These are phyloP conservation scores for Paspalum notatum DNA, from an alignment of 176 grass and related monocot genomes.

Conservation along the genomic window DNA sequence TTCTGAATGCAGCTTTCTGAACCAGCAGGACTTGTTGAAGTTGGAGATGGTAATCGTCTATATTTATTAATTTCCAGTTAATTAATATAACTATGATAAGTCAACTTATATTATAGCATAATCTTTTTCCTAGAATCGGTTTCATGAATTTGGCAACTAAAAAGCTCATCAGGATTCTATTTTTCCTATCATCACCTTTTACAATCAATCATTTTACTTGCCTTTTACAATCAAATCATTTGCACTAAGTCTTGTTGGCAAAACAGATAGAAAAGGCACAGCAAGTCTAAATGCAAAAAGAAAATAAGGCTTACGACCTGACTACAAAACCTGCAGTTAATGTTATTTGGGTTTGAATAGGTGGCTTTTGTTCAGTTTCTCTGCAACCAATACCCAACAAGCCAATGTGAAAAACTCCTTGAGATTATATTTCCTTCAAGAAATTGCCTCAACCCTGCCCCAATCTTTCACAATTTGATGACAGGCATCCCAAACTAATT, in stretches of 20 bases:
- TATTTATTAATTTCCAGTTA: constrained; percentile 35
- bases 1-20: constrained; percentile 82
- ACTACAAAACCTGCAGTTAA: not conserved
- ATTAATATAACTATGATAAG: not conserved
- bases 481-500: not conserved
- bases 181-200: not conserved
- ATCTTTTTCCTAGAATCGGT: not conserved
- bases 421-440: not conserved
- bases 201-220: not conserved
- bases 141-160: not conserved
- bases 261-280: not conserved
- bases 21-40: constrained; percentile 88
- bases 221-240: not conserved
- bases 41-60: constrained; percentile 57
- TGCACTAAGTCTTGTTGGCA: not conserved
- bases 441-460: not conserved
- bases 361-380: not conserved
- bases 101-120: constrained; percentile 15
- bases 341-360: not conserved
- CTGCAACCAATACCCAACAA: not conserved
- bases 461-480: not conserved
- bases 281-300: not conserved
- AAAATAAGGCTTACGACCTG: not conserved
- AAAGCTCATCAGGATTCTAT: not conserved
- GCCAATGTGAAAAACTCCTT: constrained; percentile 3